Base-by-base conservation (phyloP, 2,329 filamentous ascomycete genomes). In the Penicillium sp. region DNA sequence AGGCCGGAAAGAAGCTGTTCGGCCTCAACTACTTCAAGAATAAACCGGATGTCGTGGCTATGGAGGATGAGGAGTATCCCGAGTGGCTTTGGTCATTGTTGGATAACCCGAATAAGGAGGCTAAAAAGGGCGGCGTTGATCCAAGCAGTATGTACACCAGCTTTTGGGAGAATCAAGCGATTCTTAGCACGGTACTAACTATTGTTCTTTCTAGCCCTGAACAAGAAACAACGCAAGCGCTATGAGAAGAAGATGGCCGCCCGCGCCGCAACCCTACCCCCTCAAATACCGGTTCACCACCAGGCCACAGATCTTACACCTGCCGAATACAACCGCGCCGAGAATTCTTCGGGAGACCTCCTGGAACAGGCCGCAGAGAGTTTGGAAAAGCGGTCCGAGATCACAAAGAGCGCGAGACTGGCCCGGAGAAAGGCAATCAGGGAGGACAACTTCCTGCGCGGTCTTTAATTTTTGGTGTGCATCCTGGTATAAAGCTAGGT, bases 11-110 rank as follows among this genome's bases (percentile, higher is more conserved):
- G 5, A 74, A 72, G 61, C 56, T 83, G 62, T 71, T 71, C 26
- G 79, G 79, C 13, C 70, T 83, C 49, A 81, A 80, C 62, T 82
- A 82, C 67, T 76, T 79, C 60, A 82, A 82, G 69, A 80, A 80
- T 67, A 79, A 81, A 63, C 75, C 79, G 7, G 77, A 80, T 44
- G 64, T 81, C 26, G 57, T 81, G 55, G 81, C 81, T 13, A 64
- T 76, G 69, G 80, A 82, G 59, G 81, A 83, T 64, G 72, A 75
- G 47, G 81, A 82, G 65, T 83, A 83, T 65, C 81, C 81, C 15
- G 76, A 81, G 15, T 83, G 81, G 81, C 64, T 83, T 57, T 83
- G 81, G 81, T 71, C 66, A 5, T 67, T 83, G 61, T 65, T 82
- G 61, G 78, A 79, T 55, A 71, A 76, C 58, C 60, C 68, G n/a